Conservation (phyloP, 805 yeast genomes). For the Ogataea philodendri region DNA sequence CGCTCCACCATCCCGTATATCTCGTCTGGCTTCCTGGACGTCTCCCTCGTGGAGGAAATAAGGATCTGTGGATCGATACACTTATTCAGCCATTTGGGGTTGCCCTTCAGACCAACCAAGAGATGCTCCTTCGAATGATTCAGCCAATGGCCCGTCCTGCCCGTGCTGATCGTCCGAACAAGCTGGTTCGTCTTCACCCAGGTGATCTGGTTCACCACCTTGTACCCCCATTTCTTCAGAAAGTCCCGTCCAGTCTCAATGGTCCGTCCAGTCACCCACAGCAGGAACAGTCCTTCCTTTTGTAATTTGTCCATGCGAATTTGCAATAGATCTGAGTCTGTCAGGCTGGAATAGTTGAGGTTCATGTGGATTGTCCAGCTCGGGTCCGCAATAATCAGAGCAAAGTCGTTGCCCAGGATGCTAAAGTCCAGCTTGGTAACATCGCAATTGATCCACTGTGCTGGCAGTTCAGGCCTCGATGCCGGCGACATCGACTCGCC, state of each 20-base stretch:
- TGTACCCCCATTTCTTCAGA: constrained; percentile 78
- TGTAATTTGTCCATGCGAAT: constrained; percentile 69
- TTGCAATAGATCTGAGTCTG: constrained; percentile 68
- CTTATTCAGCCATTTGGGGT: constrained; percentile 66
- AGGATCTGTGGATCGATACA: constrained; percentile 72
- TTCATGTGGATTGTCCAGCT: constrained; percentile 97
- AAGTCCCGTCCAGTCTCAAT: constrained; percentile 84
- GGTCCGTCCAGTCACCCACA: constrained; percentile 96
- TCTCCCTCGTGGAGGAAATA: constrained; percentile 82
- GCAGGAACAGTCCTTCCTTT: constrained; percentile 75
- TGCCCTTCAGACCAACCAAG: constrained; percentile 80
- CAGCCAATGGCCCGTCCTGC: constrained; percentile 96
- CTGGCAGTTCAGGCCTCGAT: constrained; percentile 35
- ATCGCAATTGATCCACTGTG: constrained; percentile 90
- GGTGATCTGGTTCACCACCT: constrained; percentile 71
- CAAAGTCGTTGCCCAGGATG: constrained; percentile 69
- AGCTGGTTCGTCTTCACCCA: constrained; percentile 93
- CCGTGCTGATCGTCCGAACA: constrained; percentile 86
- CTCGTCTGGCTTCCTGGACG: constrained; percentile 90
- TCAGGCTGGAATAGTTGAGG: constrained; percentile 69
- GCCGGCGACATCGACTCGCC: constrained; percentile 42
- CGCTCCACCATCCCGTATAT: constrained; percentile 82
- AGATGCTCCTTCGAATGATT: constrained; percentile 93
- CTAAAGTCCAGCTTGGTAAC: constrained; percentile 68
- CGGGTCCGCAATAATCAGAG: constrained; percentile 86